A percentile compares a stretch with the other conserved stretches of the same genome.
Evolutionary conservation across 352 stramenopile species (phyloP).

Genomic region (Globisporangium paroecandrum): DNA sequence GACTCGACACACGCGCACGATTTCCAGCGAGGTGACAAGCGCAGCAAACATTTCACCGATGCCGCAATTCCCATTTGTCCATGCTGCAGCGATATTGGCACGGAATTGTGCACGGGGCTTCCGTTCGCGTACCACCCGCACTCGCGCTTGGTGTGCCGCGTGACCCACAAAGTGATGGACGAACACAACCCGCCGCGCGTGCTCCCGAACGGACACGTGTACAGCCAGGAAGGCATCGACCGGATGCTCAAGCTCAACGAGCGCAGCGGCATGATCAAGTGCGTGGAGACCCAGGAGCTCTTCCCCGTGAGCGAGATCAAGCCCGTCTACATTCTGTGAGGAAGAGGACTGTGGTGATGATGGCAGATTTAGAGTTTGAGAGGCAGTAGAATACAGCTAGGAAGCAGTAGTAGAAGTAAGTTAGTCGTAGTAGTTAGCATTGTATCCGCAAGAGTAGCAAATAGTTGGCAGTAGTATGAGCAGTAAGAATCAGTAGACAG

Average conservation of each 20-base stretch:
- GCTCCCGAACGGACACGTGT: slow-evolving; percentile 81
- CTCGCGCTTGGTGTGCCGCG: slow-evolving; percentile 74
- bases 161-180: slow-evolving; percentile 80
- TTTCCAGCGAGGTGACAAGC: slow-evolving; percentile 11
- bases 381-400: slow-evolving; percentile 3
- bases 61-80: slow-evolving; percentile 56
- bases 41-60: slow-evolving; percentile 25
- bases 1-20: not conserved
- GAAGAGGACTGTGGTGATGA: not conserved
- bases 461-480: not conserved
- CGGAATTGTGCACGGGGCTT: slow-evolving; percentile 45
- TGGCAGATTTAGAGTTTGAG: not conserved
- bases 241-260: slow-evolving; percentile 36
- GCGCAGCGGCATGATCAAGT: slow-evolving; percentile 58
- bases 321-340: slow-evolving; percentile 74
- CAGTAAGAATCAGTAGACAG: not conserved
- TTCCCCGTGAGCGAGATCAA: slow-evolving; percentile 62
- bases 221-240: slow-evolving; percentile 73
- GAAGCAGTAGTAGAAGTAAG: not conserved
- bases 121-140: slow-evolving; percentile 83
- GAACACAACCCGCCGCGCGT: slow-evolving; percentile 81
- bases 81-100: slow-evolving; percentile 69
- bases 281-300: slow-evolving; percentile 65
- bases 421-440: not conserved
- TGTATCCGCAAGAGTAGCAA: not conserved